Base-by-base conservation (phyloP, 495 filamentous ascomycete species). In the Aspergillus carlsbadensis region DNA sequence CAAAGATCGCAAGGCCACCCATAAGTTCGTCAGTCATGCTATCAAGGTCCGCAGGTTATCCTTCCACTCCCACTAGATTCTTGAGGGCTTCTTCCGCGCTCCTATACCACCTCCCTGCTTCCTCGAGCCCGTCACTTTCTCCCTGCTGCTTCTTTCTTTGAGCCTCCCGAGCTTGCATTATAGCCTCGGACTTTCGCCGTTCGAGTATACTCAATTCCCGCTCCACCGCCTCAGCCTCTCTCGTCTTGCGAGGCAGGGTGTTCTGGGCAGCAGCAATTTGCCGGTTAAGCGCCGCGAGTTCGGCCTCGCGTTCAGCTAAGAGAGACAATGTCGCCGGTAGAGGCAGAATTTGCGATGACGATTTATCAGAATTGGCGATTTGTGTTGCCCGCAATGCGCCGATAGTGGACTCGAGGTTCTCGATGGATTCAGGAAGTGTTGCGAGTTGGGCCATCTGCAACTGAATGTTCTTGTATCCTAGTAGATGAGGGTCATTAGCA, bases 31-130 rank as follows among this genome's bases (percentile, higher is more conserved):
- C 52, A 55, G 48, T 68, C 65, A 59, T 67, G 29, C 40, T 15
- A 10, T 13, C 46, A 49, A 48, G 26, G 26, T 29, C 41, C 24
- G 42, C 20, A 33, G n/a, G 36, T 65, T 56, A 72, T n/a, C 59
- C 61, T 52, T 74, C 55, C n/a, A 70, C 60, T 41, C 78, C 85
- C 53, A 94, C 73, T 66, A 95, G 75, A 44, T 80, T 80, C 61
- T 81, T 85, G 68, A 96, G 72, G 2, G 79, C 83, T 13, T 75
- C 72, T 68, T 92, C 89, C 1, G 85, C 82, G 26, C 86, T 85
- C 57, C 83, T 82, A 65, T 87, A 87, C 92, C 92, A 96, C 63
- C 90, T 74, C 14, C 89, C 92, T 69, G 83, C 82, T 70, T 90
- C 87, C 65, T 95, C 90, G 20, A 95, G 68, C 51, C 93, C 90